These are phyloP conservation scores for Dendrobium chrysotoxum DNA, from an alignment of 106 monocot species.

Conservation along the genomic window DNA sequence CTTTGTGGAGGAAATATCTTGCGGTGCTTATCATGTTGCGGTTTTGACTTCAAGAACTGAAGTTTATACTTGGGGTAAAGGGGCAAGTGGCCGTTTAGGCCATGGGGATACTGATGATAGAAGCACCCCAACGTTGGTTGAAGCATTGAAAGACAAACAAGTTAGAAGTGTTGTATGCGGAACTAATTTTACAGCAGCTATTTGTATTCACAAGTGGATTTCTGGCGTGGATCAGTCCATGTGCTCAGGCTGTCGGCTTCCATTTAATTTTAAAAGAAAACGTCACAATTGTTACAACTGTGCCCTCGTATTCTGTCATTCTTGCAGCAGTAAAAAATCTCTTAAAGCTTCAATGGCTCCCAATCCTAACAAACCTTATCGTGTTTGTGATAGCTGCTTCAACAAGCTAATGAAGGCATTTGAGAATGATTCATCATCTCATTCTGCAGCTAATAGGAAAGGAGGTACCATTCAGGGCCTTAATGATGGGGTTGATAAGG, in stretches of 20 bases:
- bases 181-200: constrained; percentile 69
- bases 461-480: constrained; percentile 34
- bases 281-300: constrained; percentile 98
- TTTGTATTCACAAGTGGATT: constrained; percentile 77
- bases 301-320: constrained; percentile 94
- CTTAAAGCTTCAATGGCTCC: constrained; percentile 95
- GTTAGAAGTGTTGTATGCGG: constrained; percentile 74
- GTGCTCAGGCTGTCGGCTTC: constrained; percentile 87
- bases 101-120: constrained; percentile 70
- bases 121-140: constrained; percentile 58
- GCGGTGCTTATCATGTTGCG: constrained; percentile 83
- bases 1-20: constrained; percentile 70
- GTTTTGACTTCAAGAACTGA: constrained; percentile 80
- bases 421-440: constrained; percentile 49
- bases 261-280: constrained; percentile 97
- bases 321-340: constrained; percentile 90
- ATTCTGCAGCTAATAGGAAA: constrained; percentile 45
- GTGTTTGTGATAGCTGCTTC: constrained; percentile 88
- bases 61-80: constrained; percentile 87
- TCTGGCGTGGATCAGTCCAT: constrained; percentile 89
- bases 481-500: constrained; percentile 53
- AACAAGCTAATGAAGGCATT: constrained; percentile 63
- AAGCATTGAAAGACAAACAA: constrained; percentile 78
- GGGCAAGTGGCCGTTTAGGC: constrained; percentile 72
- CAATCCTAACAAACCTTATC: constrained; percentile 84